Base-by-base conservation (phyloP, 2,329 filamentous ascomycete genomes). In the Botrytis byssoidea region DNA sequence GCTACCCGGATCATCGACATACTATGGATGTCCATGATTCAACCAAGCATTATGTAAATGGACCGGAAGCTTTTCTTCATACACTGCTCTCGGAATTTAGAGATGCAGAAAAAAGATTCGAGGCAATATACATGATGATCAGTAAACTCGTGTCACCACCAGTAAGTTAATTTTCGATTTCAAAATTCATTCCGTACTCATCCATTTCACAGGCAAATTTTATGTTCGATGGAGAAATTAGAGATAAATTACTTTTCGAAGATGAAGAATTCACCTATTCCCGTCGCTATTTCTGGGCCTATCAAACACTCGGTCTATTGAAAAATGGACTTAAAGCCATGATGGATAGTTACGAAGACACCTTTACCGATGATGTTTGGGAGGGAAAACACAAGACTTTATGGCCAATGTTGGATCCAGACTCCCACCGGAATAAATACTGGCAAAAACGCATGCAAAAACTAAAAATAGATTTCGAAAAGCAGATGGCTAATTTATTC, bases 271-370 rank as follows among this genome's bases (percentile, higher is more conserved):
- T 89, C 77, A 90, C 88, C 1, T 90, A 88, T 0, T 71, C 69
- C n/a, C 59, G 69, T 20, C 85, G 88, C 25, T 90, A 90, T 77
- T 90, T 90, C 78, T 90, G 88, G 85, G 88, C 87, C 0, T 89
- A 86, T 77, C 88, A 90, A 80, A 88, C 88, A 4, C 84, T 90
- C 5, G 88, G 87, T 51, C 86, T 88, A 48, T 86, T 90, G 77
- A 90, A 89, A 77, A 86, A 88, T 67, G 85, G 85, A 75, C 88
- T 90, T 78, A 86, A 87, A 76, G 83, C 86, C 44, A 89, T 90
- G 84, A 83, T 88, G 16, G 83, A 87, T 65, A 84, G 87, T 16
- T 90, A 88, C 77, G 82, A 85, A 71, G 85, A 88, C 71, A 88
- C 85, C 3, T 90, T 90, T 78, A 88, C 85, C 1, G 85, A 87